Base-by-base conservation (phyloP, 306 rosid genomes). In the Carpinus fangiana region DNA sequence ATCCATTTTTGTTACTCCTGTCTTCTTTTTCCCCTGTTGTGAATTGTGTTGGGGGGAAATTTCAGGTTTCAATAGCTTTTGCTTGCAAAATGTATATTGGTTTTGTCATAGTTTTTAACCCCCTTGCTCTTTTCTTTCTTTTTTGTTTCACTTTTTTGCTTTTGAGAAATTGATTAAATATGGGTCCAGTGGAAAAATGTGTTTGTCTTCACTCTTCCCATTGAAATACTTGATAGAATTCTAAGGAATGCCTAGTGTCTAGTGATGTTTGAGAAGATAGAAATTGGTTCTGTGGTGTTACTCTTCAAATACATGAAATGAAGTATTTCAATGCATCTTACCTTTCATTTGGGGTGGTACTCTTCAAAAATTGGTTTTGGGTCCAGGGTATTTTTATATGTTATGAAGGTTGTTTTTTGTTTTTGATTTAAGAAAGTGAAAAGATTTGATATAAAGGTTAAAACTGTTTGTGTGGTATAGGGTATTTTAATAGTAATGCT, bases 21-120 rank as follows among this genome's bases (percentile, higher is more conserved):
- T 84, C 31, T 70, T 73, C 77, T 75, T 74, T 72, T 73, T 71
- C 77, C 84, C 87, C 89, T 84, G 60, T 50, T 84, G 88, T 88
- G 90, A 87, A 86, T 79, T 74, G 12, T 82, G 77, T 48, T 75
- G 76, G 82, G 74, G 82, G 88, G 92, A 85, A 82, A 75, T 70
- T 80, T 82, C 62, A 77, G 67, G 53, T 67, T 48, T 54, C 26
- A 68, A 81, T 86, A 87, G 83, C 82, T 76, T 75, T 70, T 80
- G 77, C 85, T 73, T 61, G 80, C 89, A 82, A 85, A 84, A 74
- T 89, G 97, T 90, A 88, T 86, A 90, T 90, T 87, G 79, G 83
- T 84, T 82, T 73, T 76, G 66, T 74, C 78, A 73, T 82, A 89
- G 41, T 80, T 75, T 74, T 38, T 36, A 36, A 12, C 65, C 17